phyloP scores from a whole-genome alignment of 139 green algal genomes.

The Micractinium conductrix region DNA sequence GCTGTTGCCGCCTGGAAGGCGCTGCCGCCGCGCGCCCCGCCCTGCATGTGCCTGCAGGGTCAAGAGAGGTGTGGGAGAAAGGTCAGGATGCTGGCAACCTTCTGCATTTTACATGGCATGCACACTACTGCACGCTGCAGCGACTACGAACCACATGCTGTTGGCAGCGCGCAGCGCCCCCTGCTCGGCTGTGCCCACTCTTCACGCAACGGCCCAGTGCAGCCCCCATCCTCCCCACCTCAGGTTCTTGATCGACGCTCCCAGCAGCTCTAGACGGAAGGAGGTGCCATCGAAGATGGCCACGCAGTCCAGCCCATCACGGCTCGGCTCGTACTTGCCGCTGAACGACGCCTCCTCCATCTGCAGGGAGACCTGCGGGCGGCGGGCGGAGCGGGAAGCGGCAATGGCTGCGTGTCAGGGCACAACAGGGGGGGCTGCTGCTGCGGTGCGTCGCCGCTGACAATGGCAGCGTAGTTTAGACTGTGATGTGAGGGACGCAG shows the following conservation, averaged over 20 bases:
- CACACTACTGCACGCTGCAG: too few relatives aligned
- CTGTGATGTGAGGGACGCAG: too few relatives aligned
- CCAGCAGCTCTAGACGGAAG: slow-evolving; percentile 35
- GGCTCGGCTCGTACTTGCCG: slow-evolving; percentile 17
- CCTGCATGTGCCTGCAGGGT: background rate
- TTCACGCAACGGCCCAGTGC: background rate
- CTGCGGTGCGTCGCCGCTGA: too few relatives aligned
- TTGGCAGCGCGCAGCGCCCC: too few relatives aligned
- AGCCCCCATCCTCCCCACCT: background rate
- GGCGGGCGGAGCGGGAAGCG: background rate
- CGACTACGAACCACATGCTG: too few relatives aligned
- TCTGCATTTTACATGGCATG: too few relatives aligned
- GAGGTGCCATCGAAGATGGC: slow-evolving; percentile 29
- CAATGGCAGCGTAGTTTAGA: too few relatives aligned
- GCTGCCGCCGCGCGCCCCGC: background rate
- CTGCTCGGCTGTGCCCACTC: background rate
- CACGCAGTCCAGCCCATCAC: slow-evolving; percentile 32
- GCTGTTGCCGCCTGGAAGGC: too few relatives aligned
- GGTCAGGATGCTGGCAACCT: too few relatives aligned
- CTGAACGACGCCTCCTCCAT: slow-evolving; percentile 14
- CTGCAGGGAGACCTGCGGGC: slow-evolving; percentile 13
- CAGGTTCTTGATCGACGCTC: slow-evolving; percentile 23
- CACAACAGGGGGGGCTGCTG: too few relatives aligned
- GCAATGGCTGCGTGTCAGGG: background rate
- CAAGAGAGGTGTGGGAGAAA: too few relatives aligned